These are phyloP conservation scores for Sporormia fimetaria DNA, from an alignment of 495 filamentous ascomycete genomes.

Conservation along the genomic window DNA sequence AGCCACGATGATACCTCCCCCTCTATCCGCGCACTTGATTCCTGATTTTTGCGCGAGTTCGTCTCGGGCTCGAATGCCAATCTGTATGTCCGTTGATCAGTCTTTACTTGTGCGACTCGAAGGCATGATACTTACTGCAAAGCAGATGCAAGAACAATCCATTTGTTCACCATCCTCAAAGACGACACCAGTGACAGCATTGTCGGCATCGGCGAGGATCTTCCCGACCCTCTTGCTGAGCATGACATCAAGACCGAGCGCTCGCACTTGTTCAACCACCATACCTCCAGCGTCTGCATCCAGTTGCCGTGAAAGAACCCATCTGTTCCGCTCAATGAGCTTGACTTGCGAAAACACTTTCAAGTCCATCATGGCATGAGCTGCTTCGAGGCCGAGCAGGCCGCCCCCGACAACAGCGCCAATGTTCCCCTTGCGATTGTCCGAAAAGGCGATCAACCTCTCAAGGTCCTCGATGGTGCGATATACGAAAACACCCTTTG, in stretches of 20 bases:
- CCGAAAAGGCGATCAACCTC: constrained; percentile 64
- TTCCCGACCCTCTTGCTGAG: constrained; percentile 64
- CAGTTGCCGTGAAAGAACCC: constrained; percentile 79
- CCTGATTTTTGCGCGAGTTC: constrained; percentile 61
- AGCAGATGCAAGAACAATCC: constrained; percentile 76
- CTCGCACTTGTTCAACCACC: constrained; percentile 72
- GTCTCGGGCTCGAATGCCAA: constrained; percentile 77
- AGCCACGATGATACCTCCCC: constrained; percentile 68
- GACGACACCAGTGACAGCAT: constrained; percentile 59
- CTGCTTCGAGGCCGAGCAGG: constrained; percentile 80
- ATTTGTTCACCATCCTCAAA: constrained; percentile 82
- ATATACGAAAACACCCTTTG: constrained; percentile 89
- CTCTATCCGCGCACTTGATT: constrained; percentile 62
- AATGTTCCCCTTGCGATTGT: constrained; percentile 50
- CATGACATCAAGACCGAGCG: constrained; percentile 74
- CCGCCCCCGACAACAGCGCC: constrained; percentile 87
- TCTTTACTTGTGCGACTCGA: background rate
- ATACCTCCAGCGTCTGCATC: constrained; percentile 74
- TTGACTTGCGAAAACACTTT: constrained; percentile 66
- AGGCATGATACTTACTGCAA: constrained; percentile 48
- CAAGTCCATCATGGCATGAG: constrained; percentile 90
- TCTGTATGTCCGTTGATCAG: constrained; percentile 31
- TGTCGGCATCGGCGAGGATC: constrained; percentile 56
- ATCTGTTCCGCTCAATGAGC: constrained; percentile 79
- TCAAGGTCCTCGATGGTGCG: constrained; percentile 79